Base-by-base conservation (phyloP, 2,329 filamentous ascomycete species). In the Cytospora leucostoma region DNA sequence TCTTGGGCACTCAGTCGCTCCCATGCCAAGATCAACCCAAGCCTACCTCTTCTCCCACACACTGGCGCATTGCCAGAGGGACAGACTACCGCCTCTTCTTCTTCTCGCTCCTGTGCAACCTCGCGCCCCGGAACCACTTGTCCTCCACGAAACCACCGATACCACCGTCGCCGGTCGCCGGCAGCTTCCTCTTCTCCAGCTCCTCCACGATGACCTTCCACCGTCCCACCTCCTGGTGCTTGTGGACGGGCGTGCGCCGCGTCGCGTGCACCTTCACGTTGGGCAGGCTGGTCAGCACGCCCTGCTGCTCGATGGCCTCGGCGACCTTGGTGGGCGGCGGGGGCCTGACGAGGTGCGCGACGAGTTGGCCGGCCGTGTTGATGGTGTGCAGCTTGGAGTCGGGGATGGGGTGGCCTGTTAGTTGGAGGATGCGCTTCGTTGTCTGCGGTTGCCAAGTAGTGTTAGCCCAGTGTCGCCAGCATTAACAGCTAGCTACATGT, bases 401-500 rank as follows among this genome's bases (percentile, higher is more conserved):
- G 17, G 90, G 81, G 68, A 97, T 80, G 64, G 86, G 84, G 66
- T 88, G 85, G 65, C 92, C 91, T n/a, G 89, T 93, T 65, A 96
- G 81, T 74, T 95, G 90, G 74, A 89, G 86, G 66, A 93, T 79
- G 64, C 92, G 88, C 78, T 97, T 96, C 71, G 88, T 79, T 68
- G 95, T 82, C 93, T 97, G 68, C 27, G n/a, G 6, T 5, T 51
- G 6, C 10, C 34, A n/a, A 11, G 13, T 4, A 19, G 7, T 52
- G 53, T 72, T 59, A 69, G 68, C 55, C 50, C 15, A 33, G 34
- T 19, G n/a, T 21, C 44, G 35, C 35, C 35, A 13, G 8, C 35
- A 13, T 8, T 37, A 56, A 47, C 44, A 34, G 61, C 32, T 61
- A 21, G 27, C 27, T 53, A 32, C 13, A 27, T 21, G 2, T 11